Evolutionary conservation across 768 basidiomycete genomes (phyloP), one percentile per base, ranked within the genome.

Genomic region (Gymnopilus junonius): DNA sequence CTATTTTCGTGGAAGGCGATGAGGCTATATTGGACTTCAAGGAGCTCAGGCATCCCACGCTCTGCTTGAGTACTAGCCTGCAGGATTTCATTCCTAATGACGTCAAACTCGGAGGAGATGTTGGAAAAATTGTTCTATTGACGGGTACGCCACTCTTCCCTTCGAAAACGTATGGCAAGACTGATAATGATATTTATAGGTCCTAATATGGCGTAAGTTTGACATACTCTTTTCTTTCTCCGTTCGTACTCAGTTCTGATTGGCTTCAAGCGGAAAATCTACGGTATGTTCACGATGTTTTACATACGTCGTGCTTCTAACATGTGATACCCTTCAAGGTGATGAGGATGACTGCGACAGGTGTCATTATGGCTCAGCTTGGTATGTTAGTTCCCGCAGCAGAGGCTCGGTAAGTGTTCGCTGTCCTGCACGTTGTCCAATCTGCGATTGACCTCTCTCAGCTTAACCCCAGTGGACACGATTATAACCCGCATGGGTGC

Each of bases 401-500:
- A 37, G 84, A 78, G 63, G 97, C 97, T 27, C 83, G 87, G 91
- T 93, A 67, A 61, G 82, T 72, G 10, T 34, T 8, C 50, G 15
- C 15, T 37, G 14, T 6, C 23, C 65, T 68, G 27, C 51, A 23
- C 42, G 54, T 29, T 61, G 55, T 29, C 15, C 15, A 11, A 15
- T 11, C 21, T 10, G 31, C 2, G 17, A n/a, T 25, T 53, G 29
- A 35, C 65, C 37, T 56, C 8, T 34, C 10, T 50, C 21, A 95
- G 94, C 35, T 73, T 99, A 50, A 91, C 90, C 63, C 94, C 97
- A 1, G 87, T 97, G 2, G 96, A 99, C 72, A 81, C 90, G 12
- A 97, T 99, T 66, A 85, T 94, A 62, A 98, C 97, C 2, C 89
- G 97, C 25, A 99, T 99, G 97, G 97, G 97, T 10, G 97, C 97